phyloP scores from a whole-genome alignment of 140 eudicot species.

The Flaveria floridana region DNA sequence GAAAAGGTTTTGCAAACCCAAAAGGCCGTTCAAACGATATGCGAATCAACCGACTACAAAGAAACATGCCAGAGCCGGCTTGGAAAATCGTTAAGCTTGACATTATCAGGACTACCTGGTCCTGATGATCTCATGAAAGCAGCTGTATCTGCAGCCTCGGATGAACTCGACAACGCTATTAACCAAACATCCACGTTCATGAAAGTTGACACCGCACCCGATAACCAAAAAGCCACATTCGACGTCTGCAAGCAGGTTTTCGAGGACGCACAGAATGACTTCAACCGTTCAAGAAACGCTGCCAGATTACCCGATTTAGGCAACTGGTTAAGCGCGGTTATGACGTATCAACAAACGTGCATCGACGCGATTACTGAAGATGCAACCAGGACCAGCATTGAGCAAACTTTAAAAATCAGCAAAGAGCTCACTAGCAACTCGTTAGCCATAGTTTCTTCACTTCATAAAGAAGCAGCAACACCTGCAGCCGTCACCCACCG shows the following conservation, averaged over 20 bases:
- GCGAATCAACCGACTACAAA: conserved; percentile 53
- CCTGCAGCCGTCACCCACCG: conserved; percentile 31
- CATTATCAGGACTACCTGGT: conserved; percentile 26
- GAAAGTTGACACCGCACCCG: conserved; percentile 41
- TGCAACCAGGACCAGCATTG: conserved; percentile 35
- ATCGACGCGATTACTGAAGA: conserved; percentile 64
- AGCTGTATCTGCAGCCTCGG: conserved; percentile 48
- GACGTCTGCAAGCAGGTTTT: conserved; percentile 58
- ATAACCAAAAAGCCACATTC: conserved; percentile 48
- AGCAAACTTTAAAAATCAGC: conserved; percentile 39
- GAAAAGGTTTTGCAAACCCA: conserved; percentile 19
- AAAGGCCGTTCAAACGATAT: conserved; percentile 45
- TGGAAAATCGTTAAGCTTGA: conserved; percentile 36
- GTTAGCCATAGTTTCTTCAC: conserved; percentile 53
- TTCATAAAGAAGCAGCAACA: conserved; percentile 19
- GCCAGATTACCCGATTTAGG: conserved; percentile 36
- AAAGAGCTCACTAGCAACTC: conserved; percentile 66
- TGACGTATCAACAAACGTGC: conserved; percentile 74
- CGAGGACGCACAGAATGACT: conserved; percentile 51
- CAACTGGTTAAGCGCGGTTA: conserved; percentile 74
- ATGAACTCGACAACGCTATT: conserved; percentile 48
- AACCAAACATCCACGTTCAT: conserved; percentile 33
- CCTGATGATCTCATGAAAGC: conserved; percentile 51
- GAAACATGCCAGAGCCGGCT: conserved; percentile 55
- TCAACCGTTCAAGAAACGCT: conserved; percentile 41